Evolutionary conservation across 768 basidiomycete species (phyloP).

Genomic region (Mycena crocata): DNA sequence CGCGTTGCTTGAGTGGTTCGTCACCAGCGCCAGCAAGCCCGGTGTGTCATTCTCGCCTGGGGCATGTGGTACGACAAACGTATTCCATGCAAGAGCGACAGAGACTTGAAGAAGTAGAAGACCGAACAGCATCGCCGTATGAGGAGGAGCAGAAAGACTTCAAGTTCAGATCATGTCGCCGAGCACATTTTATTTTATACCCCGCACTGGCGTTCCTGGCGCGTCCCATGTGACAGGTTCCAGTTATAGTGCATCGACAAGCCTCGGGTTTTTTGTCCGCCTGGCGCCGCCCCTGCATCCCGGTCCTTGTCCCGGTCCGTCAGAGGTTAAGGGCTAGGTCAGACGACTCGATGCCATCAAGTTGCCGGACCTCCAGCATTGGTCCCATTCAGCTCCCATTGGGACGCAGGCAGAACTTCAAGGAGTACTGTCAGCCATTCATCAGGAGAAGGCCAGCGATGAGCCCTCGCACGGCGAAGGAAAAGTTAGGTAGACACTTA

Average conservation of each 20-base stretch:
- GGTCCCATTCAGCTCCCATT: too few relatives aligned
- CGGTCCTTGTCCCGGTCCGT: neutral
- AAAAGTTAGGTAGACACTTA: too few relatives aligned
- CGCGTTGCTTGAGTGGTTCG: constrained; percentile 53
- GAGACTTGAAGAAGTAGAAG: constrained; percentile 40
- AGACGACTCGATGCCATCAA: neutral
- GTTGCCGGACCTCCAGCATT: too few relatives aligned
- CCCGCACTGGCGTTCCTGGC: neutral
- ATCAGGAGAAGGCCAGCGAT: too few relatives aligned
- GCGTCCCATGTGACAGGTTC: constrained; percentile 13
- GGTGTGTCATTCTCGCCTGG: constrained; percentile 64
- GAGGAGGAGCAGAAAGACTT: neutral
- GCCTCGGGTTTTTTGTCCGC: neutral
- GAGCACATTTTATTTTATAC: constrained; percentile 12
- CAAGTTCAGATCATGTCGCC: neutral
- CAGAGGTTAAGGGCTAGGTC: neutral
- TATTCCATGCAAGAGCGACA: constrained; percentile 54
- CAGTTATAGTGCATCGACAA: neutral
- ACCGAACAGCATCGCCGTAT: constrained; percentile 18
- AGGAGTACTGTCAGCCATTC: too few relatives aligned
- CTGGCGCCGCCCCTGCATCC: neutral
- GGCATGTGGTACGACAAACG: constrained; percentile 62
- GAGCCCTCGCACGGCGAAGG: too few relatives aligned
- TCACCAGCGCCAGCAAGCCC: constrained; percentile 56
- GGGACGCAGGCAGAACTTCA: too few relatives aligned